Percentiles rank a stretch among this genome's conserved stretches.
Evolutionary conservation across 352 stramenopile genomes (phyloP).

Genomic region (Blastocystis sp.): DNA sequence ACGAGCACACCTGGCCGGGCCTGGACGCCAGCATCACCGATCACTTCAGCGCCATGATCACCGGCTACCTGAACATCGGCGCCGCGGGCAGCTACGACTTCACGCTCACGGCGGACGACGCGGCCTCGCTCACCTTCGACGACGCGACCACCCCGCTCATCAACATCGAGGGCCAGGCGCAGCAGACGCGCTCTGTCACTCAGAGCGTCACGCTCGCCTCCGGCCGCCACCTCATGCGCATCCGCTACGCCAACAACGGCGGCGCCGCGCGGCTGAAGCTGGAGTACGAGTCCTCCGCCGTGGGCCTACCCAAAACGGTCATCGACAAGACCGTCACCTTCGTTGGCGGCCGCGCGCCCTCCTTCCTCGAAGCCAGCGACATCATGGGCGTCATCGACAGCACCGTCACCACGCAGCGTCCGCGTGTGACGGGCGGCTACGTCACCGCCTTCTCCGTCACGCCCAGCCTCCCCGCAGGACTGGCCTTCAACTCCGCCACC

Average conservation of each 20-base stretch:
- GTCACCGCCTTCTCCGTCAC: constrained; percentile 30
- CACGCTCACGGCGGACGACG: not conserved
- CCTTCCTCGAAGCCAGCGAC: constrained; percentile 3
- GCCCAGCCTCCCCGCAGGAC: not conserved
- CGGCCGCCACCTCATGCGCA: constrained; percentile 13
- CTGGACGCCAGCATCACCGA: constrained; percentile 28
- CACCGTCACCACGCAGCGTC: not conserved
- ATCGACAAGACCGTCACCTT: constrained; percentile 20
- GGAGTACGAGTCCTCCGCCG: constrained; percentile 8
- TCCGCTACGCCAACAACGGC: constrained; percentile 1
- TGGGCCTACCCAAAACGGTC: not conserved
- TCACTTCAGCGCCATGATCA: not conserved
- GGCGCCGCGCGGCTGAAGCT: not conserved
- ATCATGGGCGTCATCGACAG: not conserved
- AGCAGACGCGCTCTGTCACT: not conserved
- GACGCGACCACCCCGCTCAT: not conserved
- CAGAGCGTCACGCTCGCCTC: not conserved
- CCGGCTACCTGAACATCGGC: constrained; percentile 36
- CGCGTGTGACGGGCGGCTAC: not conserved
- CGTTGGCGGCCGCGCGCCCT: constrained; percentile 30
- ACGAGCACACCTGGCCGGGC: constrained; percentile 49
- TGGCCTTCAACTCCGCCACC: not conserved
- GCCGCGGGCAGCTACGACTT: constrained; percentile 24
- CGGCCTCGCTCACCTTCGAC: not conserved
- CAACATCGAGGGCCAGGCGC: not conserved